phyloP scores from a whole-genome alignment of 306 rosid species.

The Cicer yamashitae region DNA sequence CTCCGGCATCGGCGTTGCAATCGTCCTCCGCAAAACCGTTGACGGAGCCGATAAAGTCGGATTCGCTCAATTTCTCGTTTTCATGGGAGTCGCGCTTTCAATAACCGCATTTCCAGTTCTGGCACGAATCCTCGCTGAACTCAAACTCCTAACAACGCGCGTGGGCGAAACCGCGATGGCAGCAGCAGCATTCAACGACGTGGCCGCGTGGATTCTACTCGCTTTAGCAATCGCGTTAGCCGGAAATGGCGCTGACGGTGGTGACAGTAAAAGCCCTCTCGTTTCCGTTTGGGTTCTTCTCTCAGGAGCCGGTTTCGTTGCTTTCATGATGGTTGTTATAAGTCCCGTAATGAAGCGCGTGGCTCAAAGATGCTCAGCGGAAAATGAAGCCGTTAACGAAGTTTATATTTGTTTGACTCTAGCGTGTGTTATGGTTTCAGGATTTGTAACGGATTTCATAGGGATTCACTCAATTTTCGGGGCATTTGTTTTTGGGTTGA shows the following conservation, averaged over 20 bases:
- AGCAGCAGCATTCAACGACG: constrained; percentile 87
- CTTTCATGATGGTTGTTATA: constrained; percentile 62
- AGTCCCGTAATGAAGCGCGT: constrained; percentile 75
- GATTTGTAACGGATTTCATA: constrained; percentile 74
- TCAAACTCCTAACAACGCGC: constrained; percentile 73
- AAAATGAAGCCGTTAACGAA: constrained; percentile 58
- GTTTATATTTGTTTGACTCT: constrained; percentile 68
- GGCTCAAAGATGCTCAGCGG: constrained; percentile 50
- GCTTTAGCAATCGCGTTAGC: constrained; percentile 83
- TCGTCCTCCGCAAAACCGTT: constrained; percentile 64
- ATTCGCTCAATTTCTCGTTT: constrained; percentile 65
- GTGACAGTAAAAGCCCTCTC: constrained; percentile 58
- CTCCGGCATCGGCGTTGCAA: constrained; percentile 71
- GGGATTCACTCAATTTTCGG: constrained; percentile 90
- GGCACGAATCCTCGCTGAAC: constrained; percentile 88
- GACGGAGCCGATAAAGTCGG: constrained; percentile 70
- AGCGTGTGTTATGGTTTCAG: constrained; percentile 72
- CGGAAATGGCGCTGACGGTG: constrained; percentile 49
- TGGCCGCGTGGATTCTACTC: constrained; percentile 83
- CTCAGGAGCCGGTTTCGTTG: constrained; percentile 65
- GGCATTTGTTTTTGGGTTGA: constrained; percentile 82
- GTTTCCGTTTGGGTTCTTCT: constrained; percentile 77
- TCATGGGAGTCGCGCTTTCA: constrained; percentile 89
- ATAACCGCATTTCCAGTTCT: constrained; percentile 92
- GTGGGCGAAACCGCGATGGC: constrained; percentile 91